Conservation (phyloP, 2,329 filamentous ascomycete species). For the Apiospora marii region DNA sequence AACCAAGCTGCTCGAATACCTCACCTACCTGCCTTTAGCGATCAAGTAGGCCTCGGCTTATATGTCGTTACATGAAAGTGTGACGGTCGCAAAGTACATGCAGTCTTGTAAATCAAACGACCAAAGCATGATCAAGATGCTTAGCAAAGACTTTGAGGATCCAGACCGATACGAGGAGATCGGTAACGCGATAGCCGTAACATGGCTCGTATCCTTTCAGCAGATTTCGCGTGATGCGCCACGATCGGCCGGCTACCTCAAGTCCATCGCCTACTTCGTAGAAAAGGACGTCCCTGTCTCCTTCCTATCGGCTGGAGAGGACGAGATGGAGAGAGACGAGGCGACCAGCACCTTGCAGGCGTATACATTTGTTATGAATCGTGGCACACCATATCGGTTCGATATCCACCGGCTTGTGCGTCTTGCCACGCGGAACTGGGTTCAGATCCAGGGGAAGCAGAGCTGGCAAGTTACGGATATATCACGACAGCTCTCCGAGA, state of each 20-base stretch:
- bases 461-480: not conserved
- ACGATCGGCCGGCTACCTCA: not conserved
- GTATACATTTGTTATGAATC: not conserved
- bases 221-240: not conserved
- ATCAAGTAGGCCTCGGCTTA: conserved; percentile 3
- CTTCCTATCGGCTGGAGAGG: not conserved
- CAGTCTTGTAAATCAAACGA: not conserved
- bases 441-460: not conserved
- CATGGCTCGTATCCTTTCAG: conserved; percentile 8
- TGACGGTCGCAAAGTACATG: not conserved
- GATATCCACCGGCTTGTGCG: too few species aligned
- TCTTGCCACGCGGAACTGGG: not conserved
- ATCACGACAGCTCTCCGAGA: not conserved
- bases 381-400: too few species aligned
- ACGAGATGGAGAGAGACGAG: not conserved
- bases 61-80: not conserved
- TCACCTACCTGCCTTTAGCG: not conserved
- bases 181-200: not conserved
- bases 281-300: conserved; percentile 1
- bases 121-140: not conserved
- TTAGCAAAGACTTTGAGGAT: conserved; percentile 10
- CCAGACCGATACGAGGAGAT: conserved; percentile 8
- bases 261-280: not conserved
- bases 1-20: not conserved
- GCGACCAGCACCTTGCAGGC: not conserved